These are phyloP conservation scores for Mikania micrantha DNA, from an alignment of 129 eudicot species.

Conservation along the genomic window DNA sequence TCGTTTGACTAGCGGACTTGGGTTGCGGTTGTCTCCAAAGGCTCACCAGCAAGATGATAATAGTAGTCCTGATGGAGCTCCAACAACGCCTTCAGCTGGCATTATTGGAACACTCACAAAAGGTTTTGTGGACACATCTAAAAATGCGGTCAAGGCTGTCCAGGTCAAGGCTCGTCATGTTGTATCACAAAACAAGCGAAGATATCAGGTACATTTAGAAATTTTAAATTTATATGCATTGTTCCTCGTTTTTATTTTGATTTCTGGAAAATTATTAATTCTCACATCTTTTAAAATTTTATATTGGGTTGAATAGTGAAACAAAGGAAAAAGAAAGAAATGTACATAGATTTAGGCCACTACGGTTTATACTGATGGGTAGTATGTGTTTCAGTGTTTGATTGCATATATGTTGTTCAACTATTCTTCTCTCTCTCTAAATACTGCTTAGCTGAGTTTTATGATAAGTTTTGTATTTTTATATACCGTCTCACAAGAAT, in stretches of 20 bases:
- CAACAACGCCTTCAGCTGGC: conserved; percentile 54
- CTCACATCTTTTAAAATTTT: neutral
- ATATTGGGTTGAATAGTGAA: neutral
- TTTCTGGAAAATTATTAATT: neutral
- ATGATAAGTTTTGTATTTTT: neutral
- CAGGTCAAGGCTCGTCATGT: conserved; percentile 95
- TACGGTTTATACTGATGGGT: neutral
- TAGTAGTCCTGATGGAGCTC: conserved; percentile 43
- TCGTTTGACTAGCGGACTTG: conserved; percentile 68
- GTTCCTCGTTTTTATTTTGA: neutral
- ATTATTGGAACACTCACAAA: conserved; percentile 77
- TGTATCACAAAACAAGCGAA: conserved; percentile 92
- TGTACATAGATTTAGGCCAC: neutral
- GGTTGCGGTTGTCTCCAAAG: conserved; percentile 61
- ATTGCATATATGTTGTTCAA: too few species aligned
- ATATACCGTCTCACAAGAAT: neutral
- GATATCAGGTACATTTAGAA: conserved; percentile 60
- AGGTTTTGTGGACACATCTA: conserved; percentile 89
- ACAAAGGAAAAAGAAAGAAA: neutral
- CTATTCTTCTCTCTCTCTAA: too few species aligned
- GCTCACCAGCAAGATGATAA: conserved; percentile 54
- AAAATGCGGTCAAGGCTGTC: conserved; percentile 92
- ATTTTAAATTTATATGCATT: conserved; percentile 1
- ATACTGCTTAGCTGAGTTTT: neutral
- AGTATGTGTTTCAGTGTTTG: too few species aligned